A percentile compares a stretch with the other conserved stretches of the same genome.
Evolutionary conservation across 257 asterid species (phyloP).

Genomic region (Nicotiana tabacum): DNA sequence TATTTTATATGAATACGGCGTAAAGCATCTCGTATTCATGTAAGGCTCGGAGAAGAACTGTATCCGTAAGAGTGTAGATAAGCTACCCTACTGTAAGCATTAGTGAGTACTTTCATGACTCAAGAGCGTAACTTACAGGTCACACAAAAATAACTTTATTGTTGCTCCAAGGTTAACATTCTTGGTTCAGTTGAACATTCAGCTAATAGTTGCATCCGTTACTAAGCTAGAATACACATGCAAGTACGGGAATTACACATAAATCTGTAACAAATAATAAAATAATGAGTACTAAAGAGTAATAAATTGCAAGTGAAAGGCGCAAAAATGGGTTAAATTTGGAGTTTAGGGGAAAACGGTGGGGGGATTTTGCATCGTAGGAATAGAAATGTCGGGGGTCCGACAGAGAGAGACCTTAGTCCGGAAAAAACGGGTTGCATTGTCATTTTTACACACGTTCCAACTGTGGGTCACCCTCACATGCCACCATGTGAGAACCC

Average conservation of each 20-base stretch:
- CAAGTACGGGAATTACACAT: neutral
- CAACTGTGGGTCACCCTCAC: constrained; percentile 67
- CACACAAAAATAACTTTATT: too few species aligned
- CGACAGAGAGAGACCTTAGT: constrained; percentile 50
- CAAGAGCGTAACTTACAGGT: rapidly evolving
- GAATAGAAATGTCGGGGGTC: constrained; percentile 25
- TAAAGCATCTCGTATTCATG: too few species aligned
- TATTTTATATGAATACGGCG: too few species aligned
- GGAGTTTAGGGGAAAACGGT: neutral
- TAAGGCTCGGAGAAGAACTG: too few species aligned
- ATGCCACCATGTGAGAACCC: constrained; percentile 63
- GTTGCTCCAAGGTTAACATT: too few species aligned
- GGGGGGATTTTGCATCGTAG: neutral
- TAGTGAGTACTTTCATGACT: rapidly evolving
- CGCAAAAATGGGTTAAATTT: neutral
- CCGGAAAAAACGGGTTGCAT: constrained; percentile 58
- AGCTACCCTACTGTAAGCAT: too few species aligned
- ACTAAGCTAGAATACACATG: too few species aligned
- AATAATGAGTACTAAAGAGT: neutral
- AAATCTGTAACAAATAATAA: neutral
- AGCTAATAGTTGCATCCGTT: too few species aligned
- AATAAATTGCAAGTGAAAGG: neutral
- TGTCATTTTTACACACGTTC: constrained; percentile 48
- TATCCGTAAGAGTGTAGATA: too few species aligned
- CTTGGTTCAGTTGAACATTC: too few species aligned